Conservation (phyloP, 768 basidiomycete genomes). For the Albatrellus ellisii region DNA sequence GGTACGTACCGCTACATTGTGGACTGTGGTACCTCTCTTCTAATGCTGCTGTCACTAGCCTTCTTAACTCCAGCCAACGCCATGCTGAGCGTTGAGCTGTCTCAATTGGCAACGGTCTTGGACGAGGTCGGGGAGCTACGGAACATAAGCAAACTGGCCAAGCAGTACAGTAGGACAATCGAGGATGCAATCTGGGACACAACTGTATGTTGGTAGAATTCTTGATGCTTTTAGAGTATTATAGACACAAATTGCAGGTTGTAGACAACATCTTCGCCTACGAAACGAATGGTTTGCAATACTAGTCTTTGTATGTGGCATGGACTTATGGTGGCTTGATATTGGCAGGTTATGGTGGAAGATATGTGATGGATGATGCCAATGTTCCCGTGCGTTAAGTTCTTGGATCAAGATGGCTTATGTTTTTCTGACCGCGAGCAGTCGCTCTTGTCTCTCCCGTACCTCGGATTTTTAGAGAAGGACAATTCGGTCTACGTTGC, state of each 20-base stretch:
- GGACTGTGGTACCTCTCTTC: neutral
- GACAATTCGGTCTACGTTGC: slow-evolving; percentile 42
- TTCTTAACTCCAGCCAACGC: slow-evolving; percentile 74
- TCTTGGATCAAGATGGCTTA: neutral
- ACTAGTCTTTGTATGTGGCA: neutral
- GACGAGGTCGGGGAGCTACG: slow-evolving; percentile 32
- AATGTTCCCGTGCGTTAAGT: slow-evolving; percentile 64
- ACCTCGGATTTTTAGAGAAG: slow-evolving; percentile 63
- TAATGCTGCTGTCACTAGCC: slow-evolving; percentile 26
- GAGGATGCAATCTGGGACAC: slow-evolving; percentile 46
- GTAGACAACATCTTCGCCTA: slow-evolving; percentile 61
- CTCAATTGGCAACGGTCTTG: slow-evolving; percentile 44
- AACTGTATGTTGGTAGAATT: slow-evolving; percentile 30
- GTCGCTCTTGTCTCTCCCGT: slow-evolving; percentile 70
- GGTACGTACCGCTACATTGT: slow-evolving; percentile 25
- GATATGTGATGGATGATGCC: slow-evolving; percentile 77
- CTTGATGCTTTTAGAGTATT: neutral
- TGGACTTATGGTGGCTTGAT: neutral
- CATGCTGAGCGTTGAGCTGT: slow-evolving; percentile 67
- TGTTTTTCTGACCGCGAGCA: slow-evolving; percentile 16
- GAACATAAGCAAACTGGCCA: slow-evolving; percentile 42
- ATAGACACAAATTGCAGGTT: slow-evolving; percentile 27
- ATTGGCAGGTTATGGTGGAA: slow-evolving; percentile 42
- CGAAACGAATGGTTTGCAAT: slow-evolving; percentile 48
- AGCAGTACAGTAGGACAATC: slow-evolving; percentile 44